Evolutionary conservation across 1,284 basidiomycete genomes (phyloP), one percentile per base, ranked within the genome.

Genomic region (Ustilago sp.): DNA sequence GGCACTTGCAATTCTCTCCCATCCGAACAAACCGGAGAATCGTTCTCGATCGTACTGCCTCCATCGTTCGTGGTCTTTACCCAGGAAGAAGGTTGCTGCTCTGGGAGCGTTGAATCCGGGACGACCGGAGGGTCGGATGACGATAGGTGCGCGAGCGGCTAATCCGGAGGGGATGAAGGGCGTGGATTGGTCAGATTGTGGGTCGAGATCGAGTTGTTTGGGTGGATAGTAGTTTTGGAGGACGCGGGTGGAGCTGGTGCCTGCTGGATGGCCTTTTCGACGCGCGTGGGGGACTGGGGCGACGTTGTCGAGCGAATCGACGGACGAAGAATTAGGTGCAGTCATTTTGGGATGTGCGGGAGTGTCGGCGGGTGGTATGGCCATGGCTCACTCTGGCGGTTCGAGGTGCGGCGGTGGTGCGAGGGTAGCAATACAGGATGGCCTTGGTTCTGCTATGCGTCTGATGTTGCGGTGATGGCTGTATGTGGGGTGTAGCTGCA

Each of bases 51-150:
- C 78, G 38, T 80, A 74, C 11, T 62, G 70, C 11, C 78, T 74
- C 83, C 83, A 85, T 61, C 83, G 77, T 60, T 85, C 83, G 67
- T 80, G 68, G 36, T 85, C 83, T 53, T 83, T 83, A 28, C 83
- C 83, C 7, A 85, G 69, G 52, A 83, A 83, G 48, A 85, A 68
- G 8, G 83, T 82, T 45, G 81, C 77, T 0, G 76, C 80, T 41
- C 77, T 80, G 4, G 72, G 72, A 7, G 72, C 72, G 19, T 50
- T 75, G 61, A 71, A 70, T n/a, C 71, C 68, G 6, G 76, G 74
- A 19, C 69, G 68, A 54, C 74, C 69, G 7, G 74, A 76, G 3
- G 74, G 74, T 32, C 74, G 74, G 54, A 76, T 76, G 48, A 72
- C 59, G 56, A 76, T 69, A 34, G 74, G 74, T 2, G 62, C 48